Base-by-base conservation (phyloP, 306 rosid species). In the Bauhinia variegata region DNA sequence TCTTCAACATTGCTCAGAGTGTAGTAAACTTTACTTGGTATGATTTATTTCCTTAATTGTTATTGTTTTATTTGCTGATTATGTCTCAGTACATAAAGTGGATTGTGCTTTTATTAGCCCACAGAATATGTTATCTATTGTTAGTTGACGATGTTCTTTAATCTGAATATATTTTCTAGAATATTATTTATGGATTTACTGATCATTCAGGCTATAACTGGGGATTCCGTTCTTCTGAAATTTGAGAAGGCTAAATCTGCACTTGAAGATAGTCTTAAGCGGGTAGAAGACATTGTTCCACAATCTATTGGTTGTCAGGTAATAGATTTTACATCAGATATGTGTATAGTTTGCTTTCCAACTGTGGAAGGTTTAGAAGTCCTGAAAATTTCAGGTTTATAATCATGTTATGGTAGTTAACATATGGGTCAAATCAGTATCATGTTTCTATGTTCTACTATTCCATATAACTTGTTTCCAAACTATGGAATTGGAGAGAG, bases 11-110 rank as follows among this genome's bases (percentile, higher is more conserved):
- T 93, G 99, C 78, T 80, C 97, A 19, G 92, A 90, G 59, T 86
- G 91, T 33, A 93, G 99, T 83, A 90, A 90, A 87, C 92, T 93
- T 54, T 93, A 93, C 78, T 71, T 93, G 96, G 99, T 93, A 86
- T 50, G 83, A 71, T 62, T 46, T 62, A 34, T 70, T 62, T 53
- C 33, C 58, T 65, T 61, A 46, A 8, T 66, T 15, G 44, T 23
- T 23, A 23, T 23, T 23, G 28, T 50, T 47, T 39, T 56, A 23
- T 66, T 66, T 46, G 38, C 64, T 52, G 74, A 59, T 59, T 39
- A n/a, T 48, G 61, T 33, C 33, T 13, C 8, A 18, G 55, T 38
- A 46, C 63, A 58, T 47, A 31, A 36, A 69, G 42, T 62, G 65
- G 67, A 54, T 50, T 63, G 41, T 43, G 15, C 42, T 57, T 55